Percentiles rank a stretch among this genome's conserved stretches.
Conservation (phyloP, 1,284 basidiomycete species). For the Fistulinella cinereoalba region DNA sequence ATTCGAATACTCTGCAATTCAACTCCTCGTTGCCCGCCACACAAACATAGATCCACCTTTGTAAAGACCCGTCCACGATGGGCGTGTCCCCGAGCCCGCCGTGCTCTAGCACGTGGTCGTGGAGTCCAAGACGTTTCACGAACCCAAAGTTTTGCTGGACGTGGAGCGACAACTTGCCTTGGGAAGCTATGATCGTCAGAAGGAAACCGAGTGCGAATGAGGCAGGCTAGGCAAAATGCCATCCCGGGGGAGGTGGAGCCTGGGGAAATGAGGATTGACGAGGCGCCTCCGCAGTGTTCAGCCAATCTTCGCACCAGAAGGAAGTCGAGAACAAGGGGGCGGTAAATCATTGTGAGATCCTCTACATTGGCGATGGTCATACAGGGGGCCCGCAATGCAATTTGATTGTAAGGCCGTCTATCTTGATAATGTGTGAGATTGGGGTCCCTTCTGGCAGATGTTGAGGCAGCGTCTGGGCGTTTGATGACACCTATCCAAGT, state of each 20-base stretch:
- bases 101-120: slow-evolving; percentile 54
- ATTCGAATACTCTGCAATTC: slow-evolving; percentile 44
- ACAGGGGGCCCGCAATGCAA: slow-evolving; percentile 53
- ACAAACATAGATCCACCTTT: slow-evolving; percentile 57
- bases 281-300: slow-evolving; percentile 49
- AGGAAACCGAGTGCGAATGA: slow-evolving; percentile 37
- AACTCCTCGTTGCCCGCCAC: slow-evolving; percentile 53
- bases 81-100: slow-evolving; percentile 36
- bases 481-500: too few species aligned
- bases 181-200: slow-evolving; percentile 12
- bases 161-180: slow-evolving; percentile 50
- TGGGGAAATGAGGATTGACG: slow-evolving; percentile 51
- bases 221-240: slow-evolving; percentile 61
- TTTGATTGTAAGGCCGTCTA: slow-evolving; percentile 63
- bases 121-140: slow-evolving; percentile 49
- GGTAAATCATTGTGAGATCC: slow-evolving; percentile 63
- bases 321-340: slow-evolving; percentile 68
- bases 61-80: slow-evolving; percentile 24
- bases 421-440: slow-evolving; percentile 37
- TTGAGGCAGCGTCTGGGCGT: too few species aligned
- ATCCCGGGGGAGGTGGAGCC: slow-evolving; percentile 68
- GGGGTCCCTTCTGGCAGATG: slow-evolving; percentile 56
- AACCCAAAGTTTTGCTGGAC: slow-evolving; percentile 52
- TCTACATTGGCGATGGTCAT: slow-evolving; percentile 45
- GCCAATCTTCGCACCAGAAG: slow-evolving; percentile 69